Percentiles rank a stretch among this genome's conserved stretches.
Conservation (phyloP, 2,329 filamentous ascomycete genomes). For the Diaporthe helianthi region DNA sequence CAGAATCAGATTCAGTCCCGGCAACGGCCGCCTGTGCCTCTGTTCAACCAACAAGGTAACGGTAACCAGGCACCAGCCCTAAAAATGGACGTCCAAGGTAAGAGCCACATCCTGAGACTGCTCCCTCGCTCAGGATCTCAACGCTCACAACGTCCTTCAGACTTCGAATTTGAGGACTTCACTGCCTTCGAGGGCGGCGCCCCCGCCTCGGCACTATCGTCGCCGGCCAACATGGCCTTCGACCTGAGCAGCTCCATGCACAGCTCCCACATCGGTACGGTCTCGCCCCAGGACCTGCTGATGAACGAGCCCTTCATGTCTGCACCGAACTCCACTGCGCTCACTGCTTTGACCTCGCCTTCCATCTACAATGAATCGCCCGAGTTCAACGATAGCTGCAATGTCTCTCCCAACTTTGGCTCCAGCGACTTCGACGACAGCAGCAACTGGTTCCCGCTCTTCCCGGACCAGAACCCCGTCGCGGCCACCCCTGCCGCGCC, state of each 20-base stretch:
- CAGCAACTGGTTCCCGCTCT: conserved; percentile 76
- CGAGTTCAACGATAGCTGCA: conserved; percentile 71
- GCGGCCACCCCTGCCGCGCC: conserved; percentile 38
- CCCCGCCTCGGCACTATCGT: conserved; percentile 59
- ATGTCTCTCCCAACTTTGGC: conserved; percentile 80
- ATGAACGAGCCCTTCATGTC: conserved; percentile 75
- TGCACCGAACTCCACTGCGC: conserved; percentile 79
- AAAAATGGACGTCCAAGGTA: conserved; percentile 67
- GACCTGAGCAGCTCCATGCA: conserved; percentile 59
- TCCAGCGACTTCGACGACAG: conserved; percentile 62
- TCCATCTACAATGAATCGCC: conserved; percentile 81
- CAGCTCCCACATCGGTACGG: conserved; percentile 68
- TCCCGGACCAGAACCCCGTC: conserved; percentile 58
- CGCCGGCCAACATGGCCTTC: conserved; percentile 59
- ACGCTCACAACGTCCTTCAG: conserved; percentile 52
- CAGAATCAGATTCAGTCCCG: conserved; percentile 46
- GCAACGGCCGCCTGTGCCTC: conserved; percentile 71
- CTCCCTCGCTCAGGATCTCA: conserved; percentile 35
- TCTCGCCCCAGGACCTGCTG: conserved; percentile 84
- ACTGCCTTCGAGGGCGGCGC: conserved; percentile 61
- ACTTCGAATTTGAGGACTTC: conserved; percentile 66
- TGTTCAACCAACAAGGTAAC: conserved; percentile 71
- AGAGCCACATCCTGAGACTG: conserved; percentile 33
- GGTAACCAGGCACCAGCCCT: conserved; percentile 53
- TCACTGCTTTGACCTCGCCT: conserved; percentile 86